Evolutionary conservation across 2,329 filamentous ascomycete genomes (phyloP).

Genomic region (Xylariaceae sp.): DNA sequence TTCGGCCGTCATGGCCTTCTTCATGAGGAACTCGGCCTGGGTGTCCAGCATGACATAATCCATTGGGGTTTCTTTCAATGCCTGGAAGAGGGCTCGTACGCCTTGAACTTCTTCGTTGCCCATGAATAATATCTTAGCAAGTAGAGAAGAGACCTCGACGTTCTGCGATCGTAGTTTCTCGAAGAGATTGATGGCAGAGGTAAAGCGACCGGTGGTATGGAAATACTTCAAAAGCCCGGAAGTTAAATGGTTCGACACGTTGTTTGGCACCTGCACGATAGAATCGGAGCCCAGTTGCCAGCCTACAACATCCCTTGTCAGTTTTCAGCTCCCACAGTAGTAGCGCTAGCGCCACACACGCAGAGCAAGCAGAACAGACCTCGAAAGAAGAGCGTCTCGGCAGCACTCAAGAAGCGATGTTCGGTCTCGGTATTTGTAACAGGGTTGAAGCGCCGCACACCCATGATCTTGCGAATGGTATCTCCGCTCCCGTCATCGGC

Average conservation of each 20-base stretch:
- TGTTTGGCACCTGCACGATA: slow-evolving; percentile 93
- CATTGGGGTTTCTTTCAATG: slow-evolving; percentile 89
- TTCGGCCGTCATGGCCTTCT: slow-evolving; percentile 62
- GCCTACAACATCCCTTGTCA: slow-evolving; percentile 43
- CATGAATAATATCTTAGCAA: slow-evolving; percentile 87
- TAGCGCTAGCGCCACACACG: neutral
- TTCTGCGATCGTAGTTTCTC: slow-evolving; percentile 90
- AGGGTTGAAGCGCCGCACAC: slow-evolving; percentile 94
- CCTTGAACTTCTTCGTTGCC: slow-evolving; percentile 97
- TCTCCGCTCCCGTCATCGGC: slow-evolving; percentile 93
- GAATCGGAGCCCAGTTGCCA: slow-evolving; percentile 96
- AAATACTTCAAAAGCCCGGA: slow-evolving; percentile 94
- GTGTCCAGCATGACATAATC: slow-evolving; percentile 95
- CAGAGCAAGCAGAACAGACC: slow-evolving; percentile 44
- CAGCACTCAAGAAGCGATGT: slow-evolving; percentile 90
- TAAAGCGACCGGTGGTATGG: slow-evolving; percentile 86
- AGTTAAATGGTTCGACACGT: slow-evolving; percentile 92
- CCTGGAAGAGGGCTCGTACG: slow-evolving; percentile 79
- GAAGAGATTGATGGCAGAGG: slow-evolving; percentile 95
- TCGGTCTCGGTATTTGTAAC: slow-evolving; percentile 98
- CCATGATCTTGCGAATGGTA: slow-evolving; percentile 92
- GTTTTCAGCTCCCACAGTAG: neutral
- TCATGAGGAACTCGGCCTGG: slow-evolving; percentile 85
- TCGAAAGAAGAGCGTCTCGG: slow-evolving; percentile 91
- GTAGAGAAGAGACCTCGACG: slow-evolving; percentile 85